Conservation (phyloP, 371 early-diverging fungal species). For the Apophysomyces sp. region DNA sequence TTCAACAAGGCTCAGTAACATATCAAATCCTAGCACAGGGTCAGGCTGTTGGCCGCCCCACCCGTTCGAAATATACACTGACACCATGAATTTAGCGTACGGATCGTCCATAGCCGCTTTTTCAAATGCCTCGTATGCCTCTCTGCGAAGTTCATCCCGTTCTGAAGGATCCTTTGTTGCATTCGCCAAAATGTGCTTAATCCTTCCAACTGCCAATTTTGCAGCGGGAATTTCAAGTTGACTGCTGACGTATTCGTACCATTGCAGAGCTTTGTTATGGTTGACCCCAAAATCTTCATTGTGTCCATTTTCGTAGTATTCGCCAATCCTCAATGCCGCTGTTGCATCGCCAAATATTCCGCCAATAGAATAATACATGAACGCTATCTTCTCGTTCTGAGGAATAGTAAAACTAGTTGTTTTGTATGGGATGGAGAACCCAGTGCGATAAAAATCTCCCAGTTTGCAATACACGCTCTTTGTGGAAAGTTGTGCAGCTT, state of each 20-base stretch:
- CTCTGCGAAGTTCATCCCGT: neutral
- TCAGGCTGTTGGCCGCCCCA: slow-evolving; percentile 14
- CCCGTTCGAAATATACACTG: slow-evolving; percentile 22
- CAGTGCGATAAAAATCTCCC: neutral
- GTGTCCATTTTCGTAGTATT: slow-evolving; percentile 11
- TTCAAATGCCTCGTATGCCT: slow-evolving; percentile 14
- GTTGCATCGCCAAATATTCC: neutral
- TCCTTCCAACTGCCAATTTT: slow-evolving; percentile 17
- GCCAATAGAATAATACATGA: neutral
- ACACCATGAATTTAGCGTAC: too few species aligned
- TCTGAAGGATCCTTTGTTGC: neutral
- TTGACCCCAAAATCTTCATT: slow-evolving; percentile 3
- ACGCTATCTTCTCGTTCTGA: slow-evolving; percentile 13
- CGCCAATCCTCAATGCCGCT: slow-evolving; percentile 5
- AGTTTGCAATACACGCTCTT: neutral
- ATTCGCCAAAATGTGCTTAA: slow-evolving; percentile 11
- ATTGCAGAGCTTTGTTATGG: slow-evolving; percentile 10
- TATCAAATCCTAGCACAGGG: slow-evolving; percentile 8
- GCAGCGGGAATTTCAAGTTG: slow-evolving; percentile 14
- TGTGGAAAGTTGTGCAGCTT: neutral
- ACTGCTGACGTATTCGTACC: too few species aligned
- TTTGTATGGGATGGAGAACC: neutral
- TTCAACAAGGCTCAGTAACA: slow-evolving; percentile 9
- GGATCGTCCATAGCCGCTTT: neutral
- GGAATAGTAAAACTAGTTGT: neutral